Conservation (phyloP, 805 yeast genomes). For the Starmerella kuoi region DNA sequence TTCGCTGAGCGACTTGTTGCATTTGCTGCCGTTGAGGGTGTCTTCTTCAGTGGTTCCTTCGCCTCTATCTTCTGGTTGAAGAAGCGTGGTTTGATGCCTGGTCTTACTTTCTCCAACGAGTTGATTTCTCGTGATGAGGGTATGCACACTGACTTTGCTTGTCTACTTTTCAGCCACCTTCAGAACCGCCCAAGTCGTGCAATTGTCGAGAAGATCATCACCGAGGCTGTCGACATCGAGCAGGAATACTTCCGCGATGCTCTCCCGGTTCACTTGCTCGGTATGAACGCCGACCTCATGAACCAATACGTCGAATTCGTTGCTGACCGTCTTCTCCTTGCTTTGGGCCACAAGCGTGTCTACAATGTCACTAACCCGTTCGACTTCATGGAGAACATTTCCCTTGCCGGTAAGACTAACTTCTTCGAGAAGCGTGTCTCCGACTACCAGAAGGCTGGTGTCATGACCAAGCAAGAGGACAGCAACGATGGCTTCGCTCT, state of each 20-base stretch:
- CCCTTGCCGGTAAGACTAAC: constrained; percentile 96
- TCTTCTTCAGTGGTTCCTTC: constrained; percentile 94
- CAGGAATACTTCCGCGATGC: constrained; percentile 92
- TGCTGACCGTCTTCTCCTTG: constrained; percentile 86
- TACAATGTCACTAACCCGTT: constrained; percentile 88
- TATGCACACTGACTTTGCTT: constrained; percentile 96
- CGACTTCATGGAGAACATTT: constrained; percentile 97
- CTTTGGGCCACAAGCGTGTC: constrained; percentile 81
- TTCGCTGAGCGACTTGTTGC: constrained; percentile 95
- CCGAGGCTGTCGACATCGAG: constrained; percentile 92
- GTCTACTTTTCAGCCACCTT: constrained; percentile 84
- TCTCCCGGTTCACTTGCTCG: constrained; percentile 80
- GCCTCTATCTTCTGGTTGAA: constrained; percentile 98
- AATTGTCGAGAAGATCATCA: constrained; percentile 73
- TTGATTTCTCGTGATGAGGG: constrained; percentile 98
- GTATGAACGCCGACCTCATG: constrained; percentile 91
- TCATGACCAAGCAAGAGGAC: constrained; percentile 66
- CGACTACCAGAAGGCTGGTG: constrained; percentile 99
- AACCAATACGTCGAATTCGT: constrained; percentile 95
- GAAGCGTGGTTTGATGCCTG: constrained; percentile 99
- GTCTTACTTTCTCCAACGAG: constrained; percentile 94
- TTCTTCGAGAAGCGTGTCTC: constrained; percentile 98
- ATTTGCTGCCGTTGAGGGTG: constrained; percentile 97
- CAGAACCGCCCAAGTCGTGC: constrained; percentile 72
- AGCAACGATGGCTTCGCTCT: constrained; percentile 46